Evolutionary conservation across 2,329 filamentous ascomycete species (phyloP), one percentile per base, ranked within the genome.

Genomic region (Metarhizium humberi): DNA sequence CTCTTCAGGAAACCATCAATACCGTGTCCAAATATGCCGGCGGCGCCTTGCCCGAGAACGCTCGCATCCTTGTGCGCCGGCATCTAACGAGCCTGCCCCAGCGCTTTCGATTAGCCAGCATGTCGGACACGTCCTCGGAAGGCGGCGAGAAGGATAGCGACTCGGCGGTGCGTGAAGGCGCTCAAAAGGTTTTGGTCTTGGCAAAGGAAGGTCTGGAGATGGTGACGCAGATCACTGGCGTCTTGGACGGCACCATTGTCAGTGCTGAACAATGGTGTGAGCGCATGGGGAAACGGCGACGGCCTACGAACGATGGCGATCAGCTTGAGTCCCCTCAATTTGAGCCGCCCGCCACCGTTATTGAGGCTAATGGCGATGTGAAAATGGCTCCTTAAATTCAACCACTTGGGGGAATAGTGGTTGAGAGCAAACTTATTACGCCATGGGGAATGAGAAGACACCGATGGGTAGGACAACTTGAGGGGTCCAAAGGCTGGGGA

Each of bases 221-320:
- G 87, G 91, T 97, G 79, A 81, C 84, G 1, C 91, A 96, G 68
- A 90, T 99, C 51, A 94, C 86, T 45, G 84, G 86, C 5, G 89
- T 96, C 2, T 80, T 97, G 8, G 89, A 95, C 62, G 88, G 90
- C 53, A 97, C 94, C 0, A 87, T 97, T 53, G 81, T 88, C 55
- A 94, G 88, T 63, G 94, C 94, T 0, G 92, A 97, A 70, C 84
- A 86, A 62, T 97, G 94, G 94, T 89, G 92, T 60, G 87, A 92
- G 57, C 78, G 85, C 20, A 76, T 95, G 56, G 89, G 88, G 36
- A 72, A 69, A 61, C 67, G 62, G 59, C 60, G 64, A 55, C 59
- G 57, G 13, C 59, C 63, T 13, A 59, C 62, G 34, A 60, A 62
- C 6, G 66, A 66, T 13, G 63, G 67, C 1, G 66, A 69, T 43